Evolutionary conservation across 257 asterid species (phyloP).

Genomic region (Henckelia pumila): DNA sequence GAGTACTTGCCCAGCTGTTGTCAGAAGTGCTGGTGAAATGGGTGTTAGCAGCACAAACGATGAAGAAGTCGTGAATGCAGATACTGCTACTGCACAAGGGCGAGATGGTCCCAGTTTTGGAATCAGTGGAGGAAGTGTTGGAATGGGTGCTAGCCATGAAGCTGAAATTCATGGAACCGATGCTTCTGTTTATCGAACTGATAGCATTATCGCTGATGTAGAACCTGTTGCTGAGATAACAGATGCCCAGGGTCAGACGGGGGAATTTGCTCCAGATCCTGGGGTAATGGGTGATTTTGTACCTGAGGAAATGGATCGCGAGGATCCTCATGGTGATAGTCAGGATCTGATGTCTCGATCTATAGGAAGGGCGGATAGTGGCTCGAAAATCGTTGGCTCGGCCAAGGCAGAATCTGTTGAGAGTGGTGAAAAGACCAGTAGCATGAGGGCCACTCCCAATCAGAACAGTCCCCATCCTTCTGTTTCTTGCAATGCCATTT

Average conservation of each 20-base stretch:
- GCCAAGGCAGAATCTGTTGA: conserved; percentile 92
- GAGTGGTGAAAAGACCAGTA: conserved; percentile 90
- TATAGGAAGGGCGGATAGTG: conserved; percentile 87
- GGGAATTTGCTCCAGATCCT: conserved; percentile 86
- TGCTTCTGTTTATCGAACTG: conserved; percentile 71
- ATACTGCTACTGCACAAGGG: conserved; percentile 78
- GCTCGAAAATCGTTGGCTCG: conserved; percentile 86
- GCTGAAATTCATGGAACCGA: conserved; percentile 95
- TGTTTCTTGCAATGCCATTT: conserved; percentile 92
- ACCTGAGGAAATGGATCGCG: conserved; percentile 88
- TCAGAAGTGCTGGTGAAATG: conserved; percentile 76
- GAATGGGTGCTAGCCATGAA: conserved; percentile 99
- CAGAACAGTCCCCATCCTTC: conserved; percentile 87
- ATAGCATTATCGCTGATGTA: conserved; percentile 81
- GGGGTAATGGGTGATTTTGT: conserved; percentile 96
- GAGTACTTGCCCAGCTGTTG: conserved; percentile 79
- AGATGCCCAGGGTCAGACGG: conserved; percentile 84
- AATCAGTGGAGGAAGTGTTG: conserved; percentile 95
- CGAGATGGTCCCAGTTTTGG: conserved; percentile 90
- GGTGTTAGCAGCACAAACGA: conserved; percentile 97
- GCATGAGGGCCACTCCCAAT: conserved; percentile 47
- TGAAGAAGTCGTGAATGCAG: conserved; percentile 87
- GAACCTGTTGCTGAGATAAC: conserved; percentile 88
- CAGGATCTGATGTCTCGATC: conserved; percentile 87
- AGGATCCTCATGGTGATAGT: conserved; percentile 89